Percentiles rank a stretch among this genome's conserved stretches.
Evolutionary conservation across 345 rosid species (phyloP).

Genomic region (Trapa incisa): DNA sequence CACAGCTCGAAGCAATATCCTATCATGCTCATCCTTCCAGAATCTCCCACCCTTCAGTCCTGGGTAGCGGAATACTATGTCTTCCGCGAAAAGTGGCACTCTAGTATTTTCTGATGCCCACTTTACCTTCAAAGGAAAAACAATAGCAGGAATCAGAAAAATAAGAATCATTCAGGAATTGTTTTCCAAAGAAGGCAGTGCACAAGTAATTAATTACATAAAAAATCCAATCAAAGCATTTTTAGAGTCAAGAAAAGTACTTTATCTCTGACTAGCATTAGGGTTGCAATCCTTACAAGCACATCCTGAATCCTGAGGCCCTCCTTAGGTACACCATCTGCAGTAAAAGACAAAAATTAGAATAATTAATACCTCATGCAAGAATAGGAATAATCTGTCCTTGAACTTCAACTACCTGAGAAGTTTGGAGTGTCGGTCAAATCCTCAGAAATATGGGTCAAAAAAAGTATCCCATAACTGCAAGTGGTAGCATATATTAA

Average conservation of each 20-base stretch:
- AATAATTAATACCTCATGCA: neutral
- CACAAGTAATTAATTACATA: neutral
- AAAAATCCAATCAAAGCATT: neutral
- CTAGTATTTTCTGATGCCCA: slow-evolving; percentile 42
- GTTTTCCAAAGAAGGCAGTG: neutral
- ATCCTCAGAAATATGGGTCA: slow-evolving; percentile 68
- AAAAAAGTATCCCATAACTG: slow-evolving; percentile 68
- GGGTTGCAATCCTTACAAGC: slow-evolving; percentile 62
- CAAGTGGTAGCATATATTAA: slow-evolving; percentile 6
- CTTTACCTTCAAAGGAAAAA: slow-evolving; percentile 34
- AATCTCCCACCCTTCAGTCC: slow-evolving; percentile 67
- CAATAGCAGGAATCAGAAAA: neutral
- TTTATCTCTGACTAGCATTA: slow-evolving; percentile 62
- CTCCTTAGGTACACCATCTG: slow-evolving; percentile 98
- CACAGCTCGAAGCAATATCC: slow-evolving; percentile 60
- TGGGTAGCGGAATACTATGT: slow-evolving; percentile 59
- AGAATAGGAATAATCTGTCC: neutral
- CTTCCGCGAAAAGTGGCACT: slow-evolving; percentile 43
- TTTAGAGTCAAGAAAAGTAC: slow-evolving; percentile 29
- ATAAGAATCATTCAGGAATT: neutral
- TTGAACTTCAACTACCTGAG: slow-evolving; percentile 35
- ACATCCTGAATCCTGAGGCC: slow-evolving; percentile 92
- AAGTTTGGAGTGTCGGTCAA: slow-evolving; percentile 50
- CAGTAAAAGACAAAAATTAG: slow-evolving; percentile 19
- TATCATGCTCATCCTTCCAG: slow-evolving; percentile 95